A percentile compares a stretch with the other conserved stretches of the same genome.
Evolutionary conservation across 73 alveolate genomes (phyloP).

Genomic region (Blepharisma stoltei): DNA sequence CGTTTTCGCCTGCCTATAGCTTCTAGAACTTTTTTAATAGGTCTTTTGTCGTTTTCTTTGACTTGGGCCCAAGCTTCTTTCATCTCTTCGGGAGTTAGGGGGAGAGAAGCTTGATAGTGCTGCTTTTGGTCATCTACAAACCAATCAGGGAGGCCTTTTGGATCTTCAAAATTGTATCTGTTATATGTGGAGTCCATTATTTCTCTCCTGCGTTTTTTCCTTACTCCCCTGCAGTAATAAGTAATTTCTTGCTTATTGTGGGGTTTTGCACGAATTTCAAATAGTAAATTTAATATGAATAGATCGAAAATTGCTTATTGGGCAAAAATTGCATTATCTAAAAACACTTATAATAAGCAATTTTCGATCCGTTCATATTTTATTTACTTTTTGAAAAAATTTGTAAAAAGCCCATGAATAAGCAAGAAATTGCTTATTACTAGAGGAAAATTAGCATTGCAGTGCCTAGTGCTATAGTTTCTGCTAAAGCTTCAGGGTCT

Average conservation of each 20-base stretch:
- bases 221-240: too few species aligned
- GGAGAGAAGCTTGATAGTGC: slow-evolving; percentile 61
- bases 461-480: slow-evolving; percentile 52
- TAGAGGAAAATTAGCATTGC: too few species aligned
- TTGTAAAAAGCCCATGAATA: too few species aligned
- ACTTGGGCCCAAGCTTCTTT: slow-evolving; percentile 70
- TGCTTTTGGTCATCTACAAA: slow-evolving; percentile 75
- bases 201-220: slow-evolving; percentile 77
- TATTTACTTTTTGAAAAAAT: too few species aligned
- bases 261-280: too few species aligned
- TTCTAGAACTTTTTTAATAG: slow-evolving; percentile 85
- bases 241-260: too few species aligned
- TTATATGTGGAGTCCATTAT: slow-evolving; percentile 77
- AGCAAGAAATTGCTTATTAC: too few species aligned
- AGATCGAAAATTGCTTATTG: too few species aligned
- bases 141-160: slow-evolving; percentile 85
- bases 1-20: slow-evolving; percentile 90
- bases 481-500: slow-evolving; percentile 39
- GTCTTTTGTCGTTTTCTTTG: slow-evolving; percentile 69
- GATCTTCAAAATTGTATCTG: slow-evolving; percentile 76
- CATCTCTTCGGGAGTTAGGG: slow-evolving; percentile 78
- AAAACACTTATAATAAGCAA: too few species aligned
- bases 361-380: too few species aligned
- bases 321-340: too few species aligned
- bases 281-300: too few species aligned